These are phyloP conservation scores for Ceratocystis variospora DNA, from an alignment of 2,329 filamentous ascomycete species.

Conservation along the genomic window DNA sequence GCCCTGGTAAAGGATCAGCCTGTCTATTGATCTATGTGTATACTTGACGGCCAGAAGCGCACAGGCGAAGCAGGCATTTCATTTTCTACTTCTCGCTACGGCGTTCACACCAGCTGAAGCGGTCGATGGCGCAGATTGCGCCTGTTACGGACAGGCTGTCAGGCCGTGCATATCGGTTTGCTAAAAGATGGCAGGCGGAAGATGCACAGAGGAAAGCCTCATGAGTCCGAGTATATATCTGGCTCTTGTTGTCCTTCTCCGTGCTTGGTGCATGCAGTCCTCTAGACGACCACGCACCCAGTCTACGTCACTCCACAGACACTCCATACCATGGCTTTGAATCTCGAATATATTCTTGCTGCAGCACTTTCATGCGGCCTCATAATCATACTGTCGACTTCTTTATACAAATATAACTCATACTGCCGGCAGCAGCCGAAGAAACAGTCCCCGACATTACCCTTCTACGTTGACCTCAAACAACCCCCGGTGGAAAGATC, in stretches of 20 bases:
- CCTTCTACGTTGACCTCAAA: conserved; percentile 4
- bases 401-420: neutral
- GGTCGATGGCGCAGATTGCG: neutral
- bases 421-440: neutral
- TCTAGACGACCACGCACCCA: neutral
- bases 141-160: neutral
- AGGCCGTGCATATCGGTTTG: neutral
- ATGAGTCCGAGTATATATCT: neutral
- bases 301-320: neutral
- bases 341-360: neutral
- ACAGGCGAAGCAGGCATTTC: neutral
- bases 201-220: neutral
- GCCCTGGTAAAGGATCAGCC: neutral
- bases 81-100: neutral
- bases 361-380: neutral
- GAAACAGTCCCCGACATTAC: neutral
- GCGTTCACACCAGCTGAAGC: neutral
- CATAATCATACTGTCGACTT: neutral
- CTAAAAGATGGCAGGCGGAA: neutral
- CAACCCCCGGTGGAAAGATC: neutral
- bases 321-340: neutral
- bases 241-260: neutral
- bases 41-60: neutral
- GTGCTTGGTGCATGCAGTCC: neutral
- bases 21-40: neutral